phyloP scores from a whole-genome alignment of 257 asterid genomes.

The Cynanchum wilfordii region DNA sequence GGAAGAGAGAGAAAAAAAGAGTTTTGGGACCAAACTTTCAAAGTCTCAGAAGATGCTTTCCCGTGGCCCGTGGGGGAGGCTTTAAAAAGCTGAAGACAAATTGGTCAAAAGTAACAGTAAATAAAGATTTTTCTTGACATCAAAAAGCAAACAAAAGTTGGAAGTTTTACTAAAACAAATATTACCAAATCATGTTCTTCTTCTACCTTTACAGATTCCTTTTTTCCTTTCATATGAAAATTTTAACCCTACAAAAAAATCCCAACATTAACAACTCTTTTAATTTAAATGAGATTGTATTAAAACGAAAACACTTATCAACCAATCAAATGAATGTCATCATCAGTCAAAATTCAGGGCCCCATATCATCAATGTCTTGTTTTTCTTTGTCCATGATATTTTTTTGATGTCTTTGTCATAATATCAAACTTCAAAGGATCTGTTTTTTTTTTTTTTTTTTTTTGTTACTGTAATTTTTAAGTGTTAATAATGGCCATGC shows the following conservation, averaged over 20 bases:
- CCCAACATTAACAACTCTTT: no score
- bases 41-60: not conserved
- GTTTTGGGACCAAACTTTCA: not conserved
- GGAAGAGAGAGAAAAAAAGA: no score
- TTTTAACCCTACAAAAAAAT: no score
- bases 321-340: no score
- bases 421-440: no score
- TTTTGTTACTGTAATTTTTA: no score
- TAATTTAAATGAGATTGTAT: no score
- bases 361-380: not conserved
- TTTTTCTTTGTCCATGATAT: not conserved
- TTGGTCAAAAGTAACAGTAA: constrained; percentile 37
- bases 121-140: constrained; percentile 34
- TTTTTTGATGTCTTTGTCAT: not conserved
- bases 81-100: constrained; percentile 39
- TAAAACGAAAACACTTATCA: no score
- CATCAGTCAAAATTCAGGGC: not conserved
- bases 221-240: not conserved
- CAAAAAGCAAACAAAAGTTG: constrained; percentile 28
- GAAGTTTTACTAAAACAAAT: constrained; percentile 36
- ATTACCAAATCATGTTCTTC: constrained; percentile 16
- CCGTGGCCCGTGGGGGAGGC: not conserved
- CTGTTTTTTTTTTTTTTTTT: no score
- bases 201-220: constrained; percentile 26
- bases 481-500: no score